Evolutionary conservation across 352 stramenopile genomes (phyloP), one percentile per base, ranked within the genome.

Genomic region (Phytophthora pinifolia): DNA sequence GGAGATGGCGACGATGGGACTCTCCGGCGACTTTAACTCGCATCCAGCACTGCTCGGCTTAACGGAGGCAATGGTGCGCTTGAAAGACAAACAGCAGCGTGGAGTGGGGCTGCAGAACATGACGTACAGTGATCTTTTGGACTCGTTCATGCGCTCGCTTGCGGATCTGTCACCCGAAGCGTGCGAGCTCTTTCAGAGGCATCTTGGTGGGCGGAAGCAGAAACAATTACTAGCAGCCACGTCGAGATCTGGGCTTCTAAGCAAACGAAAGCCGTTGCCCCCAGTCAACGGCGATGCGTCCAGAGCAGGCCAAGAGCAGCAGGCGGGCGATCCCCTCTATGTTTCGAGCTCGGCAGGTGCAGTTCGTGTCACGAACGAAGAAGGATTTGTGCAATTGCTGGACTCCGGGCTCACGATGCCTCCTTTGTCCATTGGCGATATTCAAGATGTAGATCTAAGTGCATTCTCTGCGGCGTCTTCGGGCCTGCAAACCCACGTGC

Each of bases 21-120:
- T 93, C 31, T 49, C 74, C 2, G 76, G 75, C 2, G 61, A 67
- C 14, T 91, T 93, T 48, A 59, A 87, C 20, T 65, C 74, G 3
- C 76, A 88, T 34, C 70, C 79, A n/a, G 67, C 79, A 25, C 60
- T 90, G 10, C 42, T 93, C 5, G 83, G 80, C 0, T 42, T 93
- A 13, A 51, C 86, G 2, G 80, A 93, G 50, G 76, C 67, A 7
- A 89, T 93, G 73, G 70, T 86, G 18, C 68, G 65, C n/a, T 59
- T 86, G 9, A 91, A 89, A 41, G 75, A 91, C 44, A 93, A 93
- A 55, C 73, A 91, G 43, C 64, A 74, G 3, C 83, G 83, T 20
- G 80, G 83, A 7, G 80, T 93, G 6, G 83, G 83, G 0, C 56
- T 89, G 48, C 83, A 93, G 60, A 93, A 93, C 56, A 93, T 93